These are phyloP conservation scores for Helotiales sp. DNA, from an alignment of 2,329 filamentous ascomycete genomes.

Conservation along the genomic window DNA sequence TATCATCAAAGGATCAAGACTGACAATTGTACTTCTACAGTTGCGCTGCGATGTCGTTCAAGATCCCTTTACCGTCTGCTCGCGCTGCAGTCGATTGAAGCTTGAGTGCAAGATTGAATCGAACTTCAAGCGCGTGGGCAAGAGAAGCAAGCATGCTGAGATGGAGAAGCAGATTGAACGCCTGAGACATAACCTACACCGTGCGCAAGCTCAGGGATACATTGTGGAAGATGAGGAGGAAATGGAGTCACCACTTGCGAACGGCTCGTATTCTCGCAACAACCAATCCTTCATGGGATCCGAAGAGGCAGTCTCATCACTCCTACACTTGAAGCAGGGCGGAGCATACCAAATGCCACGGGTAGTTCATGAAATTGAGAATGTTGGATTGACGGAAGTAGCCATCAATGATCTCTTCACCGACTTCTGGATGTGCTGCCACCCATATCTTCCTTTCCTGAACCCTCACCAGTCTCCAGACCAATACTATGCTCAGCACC, in stretches of 20 bases:
- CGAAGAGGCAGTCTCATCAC: slow-evolving; percentile 69
- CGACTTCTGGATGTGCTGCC: slow-evolving; percentile 77
- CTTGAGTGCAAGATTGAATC: slow-evolving; percentile 86
- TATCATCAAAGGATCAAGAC: slow-evolving; percentile 2
- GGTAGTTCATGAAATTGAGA: slow-evolving; percentile 55
- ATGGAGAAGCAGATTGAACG: slow-evolving; percentile 84
- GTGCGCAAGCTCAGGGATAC: slow-evolving; percentile 64
- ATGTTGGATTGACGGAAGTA: slow-evolving; percentile 67
- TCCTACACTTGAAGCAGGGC: slow-evolving; percentile 69
- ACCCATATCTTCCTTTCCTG: slow-evolving; percentile 78
- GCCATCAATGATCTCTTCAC: slow-evolving; percentile 68
- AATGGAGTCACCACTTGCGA: slow-evolving; percentile 63
- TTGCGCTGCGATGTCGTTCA: slow-evolving; percentile 84
- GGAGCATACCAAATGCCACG: slow-evolving; percentile 52
- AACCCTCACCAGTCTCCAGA: slow-evolving; percentile 70
- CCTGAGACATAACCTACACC: slow-evolving; percentile 64
- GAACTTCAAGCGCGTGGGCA: slow-evolving; percentile 84
- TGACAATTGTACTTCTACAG: slow-evolving; percentile 50
- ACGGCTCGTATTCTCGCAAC: slow-evolving; percentile 64
- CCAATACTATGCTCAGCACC: slow-evolving; percentile 76
- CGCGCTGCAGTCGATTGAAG: slow-evolving; percentile 77
- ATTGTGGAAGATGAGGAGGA: slow-evolving; percentile 58
- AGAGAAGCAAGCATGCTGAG: slow-evolving; percentile 81
- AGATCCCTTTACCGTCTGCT: slow-evolving; percentile 78
- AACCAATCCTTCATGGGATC: slow-evolving; percentile 66